These are phyloP conservation scores for Massariosphaeria phaeospora DNA, from an alignment of 495 filamentous ascomycete species.

Conservation along the genomic window DNA sequence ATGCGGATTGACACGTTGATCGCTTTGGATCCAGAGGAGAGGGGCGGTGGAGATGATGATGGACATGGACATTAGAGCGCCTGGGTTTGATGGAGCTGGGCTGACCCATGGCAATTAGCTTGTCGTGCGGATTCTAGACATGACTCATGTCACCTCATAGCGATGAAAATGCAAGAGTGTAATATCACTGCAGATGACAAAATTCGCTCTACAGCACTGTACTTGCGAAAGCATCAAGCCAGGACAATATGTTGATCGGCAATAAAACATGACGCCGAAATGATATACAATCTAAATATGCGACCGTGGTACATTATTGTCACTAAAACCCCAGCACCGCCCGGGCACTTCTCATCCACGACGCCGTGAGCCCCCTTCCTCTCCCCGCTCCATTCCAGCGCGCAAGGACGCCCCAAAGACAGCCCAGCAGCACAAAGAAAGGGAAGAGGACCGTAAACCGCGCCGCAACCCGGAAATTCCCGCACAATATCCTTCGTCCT, in stretches of 20 bases:
- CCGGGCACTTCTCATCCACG: background rate
- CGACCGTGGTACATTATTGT: background rate
- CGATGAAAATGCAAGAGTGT: no score
- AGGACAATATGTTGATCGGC: background rate
- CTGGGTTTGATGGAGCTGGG: no score
- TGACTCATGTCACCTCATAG: no score
- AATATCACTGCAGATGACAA: background rate
- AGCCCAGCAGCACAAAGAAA: background rate
- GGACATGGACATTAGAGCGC: slow-evolving; percentile 62
- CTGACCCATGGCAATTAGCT: no score
- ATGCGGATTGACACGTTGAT: slow-evolving; percentile 99
- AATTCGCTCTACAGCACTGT: background rate
- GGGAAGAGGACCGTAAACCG: background rate
- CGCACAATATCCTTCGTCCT: background rate
- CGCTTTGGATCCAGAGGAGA: slow-evolving; percentile 89
- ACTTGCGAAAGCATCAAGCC: background rate
- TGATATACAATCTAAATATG: no score
- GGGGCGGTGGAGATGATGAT: slow-evolving; percentile 67
- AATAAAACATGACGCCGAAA: no score
- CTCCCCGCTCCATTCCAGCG: background rate
- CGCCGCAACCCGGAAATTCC: background rate
- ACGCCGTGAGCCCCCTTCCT: background rate
- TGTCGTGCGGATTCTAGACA: no score
- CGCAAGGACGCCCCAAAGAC: background rate
- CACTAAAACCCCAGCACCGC: background rate